Base-by-base conservation (phyloP, 202 grass and related monocot species). In the Panicum virgatum region DNA sequence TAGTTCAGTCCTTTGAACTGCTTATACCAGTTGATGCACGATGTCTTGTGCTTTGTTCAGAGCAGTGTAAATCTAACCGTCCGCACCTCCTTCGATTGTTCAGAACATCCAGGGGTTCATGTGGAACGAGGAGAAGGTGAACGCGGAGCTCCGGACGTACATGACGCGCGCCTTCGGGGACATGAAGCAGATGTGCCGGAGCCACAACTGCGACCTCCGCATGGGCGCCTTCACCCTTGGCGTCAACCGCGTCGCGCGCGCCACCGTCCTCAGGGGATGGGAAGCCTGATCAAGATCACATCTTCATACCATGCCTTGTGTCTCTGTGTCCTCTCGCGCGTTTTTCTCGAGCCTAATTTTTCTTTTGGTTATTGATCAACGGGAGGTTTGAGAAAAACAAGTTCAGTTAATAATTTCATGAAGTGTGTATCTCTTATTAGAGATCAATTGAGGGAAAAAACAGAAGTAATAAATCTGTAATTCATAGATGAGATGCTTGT, bases 101-200 rank as follows among this genome's bases (percentile, higher is more conserved):
- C 85, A 99, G 93, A 99, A 99, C 86, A 99, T 99, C 34, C 96
- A 99, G 85, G 96, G 96, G 45, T 99, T 99, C 81, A 99, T 99
- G 96, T 99, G 96, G 96, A 91, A 94, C 63, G 96, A 99, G 78
- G 89, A 96, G 73, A 96, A 99, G 91, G 93, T 99, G 76, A 99
- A 99, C 69, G 51, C 62, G 11, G 93, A 99, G 80, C 91, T 99
- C 26, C 90, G 71, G 90, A 99, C 87, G 50, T 99, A 99, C 89
- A 96, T 99, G 83, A 92, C 74, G 30, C 87, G 89, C 36, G 91
- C 80, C 19, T 99, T 99, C 85, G 85, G 84, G 32, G 81, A 96
- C 73, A 79, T 95, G 51, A 99, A 94, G 84, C 61, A 84, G 72
- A 99, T 99, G 96, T 96, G 96, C 91, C 86, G 73, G 79, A 89